Conservation (phyloP, 2,329 filamentous ascomycete genomes). For the Septoria linicola region DNA sequence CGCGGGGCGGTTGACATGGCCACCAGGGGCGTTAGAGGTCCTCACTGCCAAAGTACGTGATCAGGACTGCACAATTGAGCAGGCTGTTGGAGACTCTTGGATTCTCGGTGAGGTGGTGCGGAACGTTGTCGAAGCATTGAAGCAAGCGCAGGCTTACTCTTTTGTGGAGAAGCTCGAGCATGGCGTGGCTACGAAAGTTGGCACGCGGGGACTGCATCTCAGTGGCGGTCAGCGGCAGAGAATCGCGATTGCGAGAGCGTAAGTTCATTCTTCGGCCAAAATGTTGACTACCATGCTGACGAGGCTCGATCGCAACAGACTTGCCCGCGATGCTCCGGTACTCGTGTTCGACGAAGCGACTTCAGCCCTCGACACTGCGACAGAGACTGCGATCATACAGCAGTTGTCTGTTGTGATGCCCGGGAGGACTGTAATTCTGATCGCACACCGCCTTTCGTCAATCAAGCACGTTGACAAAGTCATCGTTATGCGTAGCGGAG, state of each 20-base stretch:
- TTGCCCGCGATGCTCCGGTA: conserved; percentile 33
- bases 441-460: conserved; percentile 43
- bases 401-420: conserved; percentile 58
- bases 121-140: conserved; percentile 51
- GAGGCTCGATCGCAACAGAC: conserved; percentile 3
- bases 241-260: conserved; percentile 44
- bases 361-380: conserved; percentile 32
- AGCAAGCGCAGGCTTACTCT: conserved; percentile 54
- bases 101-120: conserved; percentile 24
- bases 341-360: conserved; percentile 38
- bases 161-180: conserved; percentile 57
- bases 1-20: not conserved
- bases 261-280: conserved; percentile 40
- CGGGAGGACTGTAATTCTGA: conserved; percentile 41
- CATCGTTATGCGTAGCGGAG: conserved; percentile 42
- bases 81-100: conserved; percentile 39
- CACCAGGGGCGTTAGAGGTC: not conserved
- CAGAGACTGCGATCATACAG: conserved; percentile 32
- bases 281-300: not conserved
- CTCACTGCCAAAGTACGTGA: not conserved
- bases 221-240: conserved; percentile 46
- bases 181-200: conserved; percentile 51
- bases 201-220: conserved; percentile 33
- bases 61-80: conserved; percentile 30
- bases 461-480: conserved; percentile 41